phyloP scores from a whole-genome alignment of 176 grass and related monocot genomes.

The Puya raimondii region DNA sequence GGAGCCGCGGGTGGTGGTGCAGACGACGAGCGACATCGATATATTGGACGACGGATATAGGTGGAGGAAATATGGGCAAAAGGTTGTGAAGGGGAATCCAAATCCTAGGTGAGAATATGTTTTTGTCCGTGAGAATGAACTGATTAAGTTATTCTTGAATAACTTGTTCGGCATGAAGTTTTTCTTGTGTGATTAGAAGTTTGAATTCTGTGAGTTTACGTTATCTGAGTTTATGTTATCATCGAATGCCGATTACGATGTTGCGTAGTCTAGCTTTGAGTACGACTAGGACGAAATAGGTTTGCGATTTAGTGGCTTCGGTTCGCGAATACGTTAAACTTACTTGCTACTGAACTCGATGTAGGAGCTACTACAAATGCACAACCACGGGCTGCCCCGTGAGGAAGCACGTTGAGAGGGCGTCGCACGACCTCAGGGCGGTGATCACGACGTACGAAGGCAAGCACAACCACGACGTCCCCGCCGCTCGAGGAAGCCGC shows the following conservation, averaged over 20 bases:
- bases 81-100: conserved; percentile 48
- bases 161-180: no score
- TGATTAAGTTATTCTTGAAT: no score
- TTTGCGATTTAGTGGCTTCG: no score
- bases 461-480: conserved; percentile 43
- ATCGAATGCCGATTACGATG: no score
- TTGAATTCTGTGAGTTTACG: no score
- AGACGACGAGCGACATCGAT: conserved; percentile 40
- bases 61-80: conserved; percentile 50
- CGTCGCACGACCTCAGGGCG: conserved; percentile 23
- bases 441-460: conserved; percentile 50
- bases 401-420: conserved; percentile 44
- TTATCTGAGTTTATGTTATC: no score
- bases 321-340: no score
- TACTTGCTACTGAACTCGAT: not conserved
- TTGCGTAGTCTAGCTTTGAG: no score
- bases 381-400: conserved; percentile 24
- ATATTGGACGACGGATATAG: conserved; percentile 38
- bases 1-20: conserved; percentile 43
- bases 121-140: no score
- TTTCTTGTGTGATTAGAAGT: no score
- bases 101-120: conserved; percentile 33
- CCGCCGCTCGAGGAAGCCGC: conserved; percentile 26
- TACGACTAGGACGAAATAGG: no score
- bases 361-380: conserved; percentile 51